Base-by-base conservation (phyloP, 352 stramenopile species). In the Pythium diclinum region DNA sequence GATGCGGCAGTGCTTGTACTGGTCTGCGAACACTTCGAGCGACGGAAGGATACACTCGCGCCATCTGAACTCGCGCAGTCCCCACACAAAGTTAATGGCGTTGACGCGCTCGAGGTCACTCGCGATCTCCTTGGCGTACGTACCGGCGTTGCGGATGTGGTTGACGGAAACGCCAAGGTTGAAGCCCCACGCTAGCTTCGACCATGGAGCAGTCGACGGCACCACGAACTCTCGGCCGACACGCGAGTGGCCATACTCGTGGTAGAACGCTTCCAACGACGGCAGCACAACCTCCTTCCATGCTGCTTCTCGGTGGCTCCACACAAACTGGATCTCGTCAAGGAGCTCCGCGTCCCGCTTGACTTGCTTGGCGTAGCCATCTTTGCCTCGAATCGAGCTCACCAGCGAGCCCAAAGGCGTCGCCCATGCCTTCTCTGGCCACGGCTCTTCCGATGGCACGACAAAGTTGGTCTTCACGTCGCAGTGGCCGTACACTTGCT, bases 41-140 rank as follows among this genome's bases (percentile, higher is more conserved):
- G 67, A 55, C 16, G 67, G 61, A 4, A 73, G 33, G 32, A 73
- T 69, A 28, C 62, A 28, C 25, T 69, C 38, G 21, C 38, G 28
- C 72, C 72, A 79, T n/a, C 68, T 71, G 48, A 63, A 52, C 34
- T 75, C 34, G 23, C 42, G 53, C 17, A 70, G 47, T 11, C 61
- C 46, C 52, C 65, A 75, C 9, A 68, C 56, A 40, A 79, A 73
- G 30, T 66, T 63, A 28, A 77, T 59, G 7, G 53, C 56, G 3
- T 66, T 48, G 14, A 81, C 51, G 0, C 34, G 61, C 0, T 66
- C 51, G 10, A 36, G 17, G 44, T 61, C 58, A 3, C 38, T 21
- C 17, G 48, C n/a, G 11, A 67, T 25, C 40, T 72, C 59, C n/a
- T 65, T 57, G 13, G 55, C 49, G 49, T 68, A 72, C 17, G 30